phyloP scores from a whole-genome alignment of 305 asterid species.

The Rubia peregrina region DNA sequence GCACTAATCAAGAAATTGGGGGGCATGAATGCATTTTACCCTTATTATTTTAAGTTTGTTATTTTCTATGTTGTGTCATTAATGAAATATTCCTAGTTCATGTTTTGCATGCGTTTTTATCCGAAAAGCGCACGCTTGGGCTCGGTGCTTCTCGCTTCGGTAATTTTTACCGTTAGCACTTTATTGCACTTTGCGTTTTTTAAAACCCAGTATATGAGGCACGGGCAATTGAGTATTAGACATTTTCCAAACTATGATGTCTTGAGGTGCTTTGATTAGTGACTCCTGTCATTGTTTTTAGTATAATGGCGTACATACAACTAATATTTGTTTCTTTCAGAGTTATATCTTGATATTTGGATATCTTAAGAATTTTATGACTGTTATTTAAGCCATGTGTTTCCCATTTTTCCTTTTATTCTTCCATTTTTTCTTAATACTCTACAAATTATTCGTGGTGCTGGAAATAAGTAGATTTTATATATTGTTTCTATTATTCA shows the following conservation, averaged over 20 bases:
- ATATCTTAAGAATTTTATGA: not conserved
- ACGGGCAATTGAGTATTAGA: not conserved
- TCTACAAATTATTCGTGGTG: not conserved
- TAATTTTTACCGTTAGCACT: too few species aligned
- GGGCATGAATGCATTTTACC: too few species aligned
- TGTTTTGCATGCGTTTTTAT: too few species aligned
- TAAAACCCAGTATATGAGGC: not conserved
- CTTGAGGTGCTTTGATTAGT: not conserved
- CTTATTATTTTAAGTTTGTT: too few species aligned
- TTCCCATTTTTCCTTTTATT: not conserved
- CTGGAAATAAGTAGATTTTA: not conserved
- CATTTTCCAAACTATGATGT: not conserved
- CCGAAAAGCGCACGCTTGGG: too few species aligned
- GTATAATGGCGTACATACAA: not conserved
- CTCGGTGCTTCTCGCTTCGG: too few species aligned
- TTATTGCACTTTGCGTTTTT: too few species aligned
- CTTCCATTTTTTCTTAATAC: not conserved
- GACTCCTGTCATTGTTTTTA: not conserved
- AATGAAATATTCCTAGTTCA: too few species aligned
- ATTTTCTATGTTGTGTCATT: too few species aligned
- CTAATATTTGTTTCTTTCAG: not conserved
- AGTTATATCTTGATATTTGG: not conserved
- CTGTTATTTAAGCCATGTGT: too few species aligned
- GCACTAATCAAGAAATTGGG: too few species aligned
- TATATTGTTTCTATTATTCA: conserved; percentile 28